Conservation (phyloP, 192 early-diverging fungal genomes). For the Chytriomyces sp. region DNA sequence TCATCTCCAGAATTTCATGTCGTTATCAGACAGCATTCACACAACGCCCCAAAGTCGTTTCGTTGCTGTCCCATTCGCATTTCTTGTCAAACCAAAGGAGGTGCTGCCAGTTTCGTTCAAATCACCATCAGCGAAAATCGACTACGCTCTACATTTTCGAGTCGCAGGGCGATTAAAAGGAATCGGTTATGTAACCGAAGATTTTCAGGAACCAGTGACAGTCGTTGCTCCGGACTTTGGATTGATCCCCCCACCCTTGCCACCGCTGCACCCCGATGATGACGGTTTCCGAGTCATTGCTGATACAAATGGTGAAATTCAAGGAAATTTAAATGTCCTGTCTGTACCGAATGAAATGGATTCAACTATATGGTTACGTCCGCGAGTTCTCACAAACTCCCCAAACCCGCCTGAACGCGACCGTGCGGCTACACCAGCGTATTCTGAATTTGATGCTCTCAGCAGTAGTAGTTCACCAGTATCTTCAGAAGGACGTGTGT, state of each 20-base stretch:
- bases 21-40: no score
- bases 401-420: no score
- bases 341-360: no score
- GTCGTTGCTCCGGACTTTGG: slow-evolving; percentile 2
- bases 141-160: neutral
- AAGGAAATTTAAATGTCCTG: slow-evolving; percentile 8
- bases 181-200: neutral
- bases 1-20: no score
- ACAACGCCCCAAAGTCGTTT: no score
- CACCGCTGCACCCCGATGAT: neutral
- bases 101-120: slow-evolving; percentile 1
- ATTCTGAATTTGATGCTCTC: no score
- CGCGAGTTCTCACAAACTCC: no score
- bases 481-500: no score
- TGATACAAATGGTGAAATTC: slow-evolving; percentile 15
- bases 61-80: neutral
- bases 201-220: neutral
- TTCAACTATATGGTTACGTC: no score
- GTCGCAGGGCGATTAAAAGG: neutral
- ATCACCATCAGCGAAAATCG: slow-evolving; percentile 7
- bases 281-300: slow-evolving; percentile 18
- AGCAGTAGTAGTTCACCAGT: no score
- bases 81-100: neutral
- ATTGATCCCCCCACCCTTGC: neutral
- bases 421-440: no score